These are phyloP conservation scores for Fusarium proliferatum DNA, from an alignment of 2,329 filamentous ascomycete species.

Conservation along the genomic window DNA sequence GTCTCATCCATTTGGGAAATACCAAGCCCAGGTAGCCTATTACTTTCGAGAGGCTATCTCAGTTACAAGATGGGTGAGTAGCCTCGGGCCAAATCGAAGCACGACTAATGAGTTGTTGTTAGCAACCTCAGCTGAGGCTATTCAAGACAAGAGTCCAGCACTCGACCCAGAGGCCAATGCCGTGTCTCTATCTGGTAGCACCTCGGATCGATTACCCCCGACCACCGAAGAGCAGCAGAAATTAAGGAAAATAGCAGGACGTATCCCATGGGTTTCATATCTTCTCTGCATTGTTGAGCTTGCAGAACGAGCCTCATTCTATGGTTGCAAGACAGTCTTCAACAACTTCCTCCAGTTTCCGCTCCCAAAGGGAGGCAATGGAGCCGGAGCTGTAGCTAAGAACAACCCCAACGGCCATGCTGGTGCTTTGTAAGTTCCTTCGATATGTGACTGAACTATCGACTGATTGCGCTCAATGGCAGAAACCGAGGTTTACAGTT, in stretches of 20 bases:
- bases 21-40: neutral
- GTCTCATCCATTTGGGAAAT: neutral
- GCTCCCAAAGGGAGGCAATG: conserved; percentile 45
- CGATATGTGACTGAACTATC: neutral
- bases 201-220: neutral
- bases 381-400: neutral
- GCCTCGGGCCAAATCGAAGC: no score
- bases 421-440: neutral
- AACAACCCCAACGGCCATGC: neutral
- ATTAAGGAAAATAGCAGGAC: conserved; percentile 50
- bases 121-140: neutral
- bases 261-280: conserved; percentile 64
- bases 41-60: rapidly evolving
- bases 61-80: neutral
- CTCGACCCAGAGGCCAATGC: neutral
- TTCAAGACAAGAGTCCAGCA: neutral
- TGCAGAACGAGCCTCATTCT: conserved; percentile 70
- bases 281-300: conserved; percentile 69
- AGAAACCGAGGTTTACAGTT: neutral
- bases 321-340: conserved; percentile 65
- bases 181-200: neutral
- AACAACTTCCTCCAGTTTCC: conserved; percentile 71
- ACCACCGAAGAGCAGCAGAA: neutral
- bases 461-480: neutral
- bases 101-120: neutral